A percentile compares a stretch with the other conserved stretches of the same genome.
These are phyloP conservation scores for Termitomyces heimii DNA, from an alignment of 768 basidiomycete species.

Conservation along the genomic window DNA sequence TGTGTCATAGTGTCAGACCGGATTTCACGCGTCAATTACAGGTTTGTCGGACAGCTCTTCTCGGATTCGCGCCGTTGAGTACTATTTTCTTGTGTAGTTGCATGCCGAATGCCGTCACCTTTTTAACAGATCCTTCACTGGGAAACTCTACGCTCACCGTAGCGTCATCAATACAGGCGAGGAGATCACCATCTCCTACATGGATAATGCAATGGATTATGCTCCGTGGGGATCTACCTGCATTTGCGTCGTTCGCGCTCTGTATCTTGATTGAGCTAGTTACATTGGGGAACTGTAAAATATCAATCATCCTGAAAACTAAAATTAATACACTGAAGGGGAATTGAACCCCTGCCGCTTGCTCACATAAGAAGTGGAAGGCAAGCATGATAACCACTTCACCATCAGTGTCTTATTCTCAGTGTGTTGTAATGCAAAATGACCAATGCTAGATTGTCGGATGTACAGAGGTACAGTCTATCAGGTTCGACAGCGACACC, in stretches of 20 bases:
- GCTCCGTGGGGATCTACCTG: background rate
- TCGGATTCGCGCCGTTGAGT: background rate
- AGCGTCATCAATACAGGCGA: background rate
- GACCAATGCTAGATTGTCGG: too few species aligned
- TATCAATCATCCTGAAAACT: too few species aligned
- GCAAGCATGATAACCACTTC: conserved; percentile 85
- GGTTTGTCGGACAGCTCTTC: background rate
- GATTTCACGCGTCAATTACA: background rate
- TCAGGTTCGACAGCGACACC: too few species aligned
- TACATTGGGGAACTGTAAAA: too few species aligned
- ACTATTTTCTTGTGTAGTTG: background rate
- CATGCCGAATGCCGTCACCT: background rate
- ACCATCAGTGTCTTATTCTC: background rate
- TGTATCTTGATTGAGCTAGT: too few species aligned
- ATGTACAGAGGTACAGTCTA: too few species aligned
- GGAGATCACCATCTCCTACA: background rate
- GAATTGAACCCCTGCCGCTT: conserved; percentile 50
- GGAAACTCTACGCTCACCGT: background rate
- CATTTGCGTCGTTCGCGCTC: too few species aligned
- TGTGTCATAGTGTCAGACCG: background rate
- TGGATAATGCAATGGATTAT: background rate
- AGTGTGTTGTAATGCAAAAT: too few species aligned
- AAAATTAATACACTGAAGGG: conserved; percentile 30
- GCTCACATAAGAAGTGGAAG: conserved; percentile 50
- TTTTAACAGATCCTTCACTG: background rate